Percentiles rank a stretch among this genome's conserved stretches.
These are phyloP conservation scores for Trichomonas tenax DNA, from an alignment of 208 protist species.

Conservation along the genomic window DNA sequence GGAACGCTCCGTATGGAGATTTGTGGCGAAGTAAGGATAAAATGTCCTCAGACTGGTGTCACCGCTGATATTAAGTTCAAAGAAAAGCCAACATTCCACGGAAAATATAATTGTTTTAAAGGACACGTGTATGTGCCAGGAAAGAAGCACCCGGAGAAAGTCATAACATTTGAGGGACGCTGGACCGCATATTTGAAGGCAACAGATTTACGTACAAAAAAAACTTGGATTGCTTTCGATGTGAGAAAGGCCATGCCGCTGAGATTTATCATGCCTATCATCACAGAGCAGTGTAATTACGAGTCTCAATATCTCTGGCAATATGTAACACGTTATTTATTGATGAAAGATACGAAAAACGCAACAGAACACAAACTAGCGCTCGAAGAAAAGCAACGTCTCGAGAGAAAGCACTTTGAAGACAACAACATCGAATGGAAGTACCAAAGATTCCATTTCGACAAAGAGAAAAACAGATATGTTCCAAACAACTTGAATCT, in stretches of 20 bases:
- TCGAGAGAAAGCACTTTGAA: neutral
- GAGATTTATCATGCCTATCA: neutral
- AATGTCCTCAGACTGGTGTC: neutral
- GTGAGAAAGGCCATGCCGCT: neutral
- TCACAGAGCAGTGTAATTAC: neutral
- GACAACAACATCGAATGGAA: neutral
- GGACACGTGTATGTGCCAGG: neutral
- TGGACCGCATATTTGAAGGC: neutral
- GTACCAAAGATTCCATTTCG: neutral
- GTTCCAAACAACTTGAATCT: slow-evolving; percentile 2
- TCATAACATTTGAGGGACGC: neutral
- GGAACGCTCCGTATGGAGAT: neutral
- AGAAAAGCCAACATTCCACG: neutral
- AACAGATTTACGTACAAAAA: neutral
- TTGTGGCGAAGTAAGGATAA: neutral
- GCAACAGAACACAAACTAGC: slow-evolving; percentile 4
- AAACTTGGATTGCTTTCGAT: neutral
- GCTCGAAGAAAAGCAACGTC: neutral
- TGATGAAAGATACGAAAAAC: neutral
- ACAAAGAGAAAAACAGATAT: neutral
- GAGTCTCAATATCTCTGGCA: neutral
- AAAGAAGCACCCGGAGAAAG: too few relatives aligned
- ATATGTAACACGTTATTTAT: neutral
- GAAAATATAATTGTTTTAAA: neutral
- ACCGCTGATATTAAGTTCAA: neutral